Evolutionary conservation across 495 filamentous ascomycete genomes (phyloP).

Genomic region (Xylaria palmicola): DNA sequence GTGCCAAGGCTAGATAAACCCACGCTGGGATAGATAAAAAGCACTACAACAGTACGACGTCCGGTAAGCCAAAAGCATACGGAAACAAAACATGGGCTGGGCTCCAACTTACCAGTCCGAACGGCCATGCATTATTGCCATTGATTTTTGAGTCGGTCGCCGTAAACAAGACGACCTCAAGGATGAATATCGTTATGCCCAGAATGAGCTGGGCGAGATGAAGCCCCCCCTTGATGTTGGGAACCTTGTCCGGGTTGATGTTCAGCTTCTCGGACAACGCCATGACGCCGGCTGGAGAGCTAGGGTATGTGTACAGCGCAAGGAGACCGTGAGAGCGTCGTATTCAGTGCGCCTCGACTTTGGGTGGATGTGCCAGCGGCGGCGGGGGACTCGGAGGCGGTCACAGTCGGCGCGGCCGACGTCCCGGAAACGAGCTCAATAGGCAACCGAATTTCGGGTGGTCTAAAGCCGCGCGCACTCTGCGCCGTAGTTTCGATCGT

Average conservation of each 20-base stretch:
- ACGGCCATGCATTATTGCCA: conserved; percentile 71
- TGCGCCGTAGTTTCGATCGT: too few species aligned
- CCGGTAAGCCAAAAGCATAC: background rate
- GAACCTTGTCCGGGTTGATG: conserved; percentile 50
- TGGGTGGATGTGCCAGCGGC: background rate
- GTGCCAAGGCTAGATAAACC: conserved; percentile 80
- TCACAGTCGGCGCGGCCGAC: background rate
- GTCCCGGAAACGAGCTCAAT: too few species aligned
- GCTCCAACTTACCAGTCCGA: conserved; percentile 63
- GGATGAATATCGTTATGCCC: conserved; percentile 67
- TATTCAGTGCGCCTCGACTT: background rate
- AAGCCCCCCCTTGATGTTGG: conserved; percentile 55
- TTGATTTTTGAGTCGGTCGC: conserved; percentile 62
- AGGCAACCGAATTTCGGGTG: too few species aligned
- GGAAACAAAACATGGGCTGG: background rate
- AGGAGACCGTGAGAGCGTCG: background rate
- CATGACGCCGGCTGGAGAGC: conserved; percentile 20
- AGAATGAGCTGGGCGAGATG: conserved; percentile 64
- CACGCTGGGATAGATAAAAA: conserved; percentile 80
- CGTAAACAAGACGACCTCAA: conserved; percentile 70
- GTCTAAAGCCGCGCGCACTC: too few species aligned
- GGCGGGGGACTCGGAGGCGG: background rate
- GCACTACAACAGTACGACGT: conserved; percentile 53
- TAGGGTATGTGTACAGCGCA: background rate
- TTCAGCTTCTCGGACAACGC: conserved; percentile 43